phyloP scores from a whole-genome alignment of 2,329 filamentous ascomycete species.

The Ophiostoma sp. region DNA sequence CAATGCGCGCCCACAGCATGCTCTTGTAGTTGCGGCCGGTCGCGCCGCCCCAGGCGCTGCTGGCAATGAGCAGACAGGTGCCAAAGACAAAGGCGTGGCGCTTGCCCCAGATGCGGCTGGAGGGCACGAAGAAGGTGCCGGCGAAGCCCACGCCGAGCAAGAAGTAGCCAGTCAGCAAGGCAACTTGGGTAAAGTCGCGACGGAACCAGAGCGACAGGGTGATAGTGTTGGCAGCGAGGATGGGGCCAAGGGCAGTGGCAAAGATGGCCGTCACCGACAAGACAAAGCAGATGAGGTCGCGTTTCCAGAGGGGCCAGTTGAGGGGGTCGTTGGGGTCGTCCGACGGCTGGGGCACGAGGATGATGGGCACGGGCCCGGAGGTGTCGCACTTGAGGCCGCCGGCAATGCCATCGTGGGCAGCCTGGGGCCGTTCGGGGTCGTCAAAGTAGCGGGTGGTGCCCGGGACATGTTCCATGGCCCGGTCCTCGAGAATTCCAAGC shows the following conservation, averaged over 20 bases:
- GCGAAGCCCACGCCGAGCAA: conserved; percentile 75
- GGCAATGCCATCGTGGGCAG: conserved; percentile 33
- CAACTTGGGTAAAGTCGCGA: conserved; percentile 65
- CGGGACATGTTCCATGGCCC: conserved; percentile 62
- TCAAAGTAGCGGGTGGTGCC: conserved; percentile 63
- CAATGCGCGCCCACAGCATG: conserved; percentile 69
- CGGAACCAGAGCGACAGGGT: conserved; percentile 64
- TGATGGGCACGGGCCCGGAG: conserved; percentile 61
- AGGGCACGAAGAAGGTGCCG: conserved; percentile 80
- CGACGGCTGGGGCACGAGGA: conserved; percentile 80
- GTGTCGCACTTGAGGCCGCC: conserved; percentile 64
- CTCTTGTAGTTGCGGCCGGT: conserved; percentile 62
- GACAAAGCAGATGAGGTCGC: conserved; percentile 71
- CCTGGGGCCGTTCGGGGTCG: conserved; percentile 46
- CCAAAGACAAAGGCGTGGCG: conserved; percentile 80
- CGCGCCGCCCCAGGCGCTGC: conserved; percentile 72
- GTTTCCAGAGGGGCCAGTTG: conserved; percentile 77
- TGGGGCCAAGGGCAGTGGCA: conserved; percentile 74
- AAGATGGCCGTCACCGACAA: conserved; percentile 78
- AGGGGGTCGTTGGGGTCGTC: conserved; percentile 88
- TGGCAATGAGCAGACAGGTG: conserved; percentile 64
- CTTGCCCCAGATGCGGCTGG: conserved; percentile 86
- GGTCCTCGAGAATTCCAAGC: conserved; percentile 68
- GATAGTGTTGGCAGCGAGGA: conserved; percentile 83
- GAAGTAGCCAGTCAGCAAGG: conserved; percentile 80